phyloP scores from a whole-genome alignment of 441 rosid species.

The Melastoma candidum region DNA sequence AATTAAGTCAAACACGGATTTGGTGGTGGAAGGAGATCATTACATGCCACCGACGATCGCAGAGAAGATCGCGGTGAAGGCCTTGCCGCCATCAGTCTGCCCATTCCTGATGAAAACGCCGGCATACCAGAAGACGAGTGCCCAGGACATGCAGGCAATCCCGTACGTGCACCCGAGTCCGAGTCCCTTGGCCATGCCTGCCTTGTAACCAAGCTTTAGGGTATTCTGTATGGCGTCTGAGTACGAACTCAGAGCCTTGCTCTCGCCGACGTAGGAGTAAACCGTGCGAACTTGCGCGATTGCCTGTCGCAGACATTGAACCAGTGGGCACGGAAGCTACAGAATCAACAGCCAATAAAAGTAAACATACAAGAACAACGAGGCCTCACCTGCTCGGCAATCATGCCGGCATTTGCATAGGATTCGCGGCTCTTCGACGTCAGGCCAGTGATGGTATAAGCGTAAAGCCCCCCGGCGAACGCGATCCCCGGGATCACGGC shows the following conservation, averaged over 20 bases:
- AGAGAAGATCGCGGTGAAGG: conserved; percentile 96
- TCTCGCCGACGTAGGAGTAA: conserved; percentile 93
- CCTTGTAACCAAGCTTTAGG: conserved; percentile 91
- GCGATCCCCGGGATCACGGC: conserved; percentile 99
- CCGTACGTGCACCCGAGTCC: conserved; percentile 98
- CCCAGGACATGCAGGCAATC: conserved; percentile 99
- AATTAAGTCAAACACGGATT: background rate
- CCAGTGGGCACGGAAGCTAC: background rate
- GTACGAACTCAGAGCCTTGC: conserved; percentile 81
- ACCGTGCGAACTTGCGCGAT: conserved; percentile 97
- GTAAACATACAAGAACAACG: background rate
- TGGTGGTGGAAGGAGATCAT: conserved; percentile 8
- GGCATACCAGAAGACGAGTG: conserved; percentile 98
- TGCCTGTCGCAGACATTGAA: conserved; percentile 31
- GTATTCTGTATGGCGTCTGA: conserved; percentile 95
- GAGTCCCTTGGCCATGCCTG: conserved; percentile 99
- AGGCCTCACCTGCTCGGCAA: conserved; percentile 85
- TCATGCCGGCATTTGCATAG: conserved; percentile 89
- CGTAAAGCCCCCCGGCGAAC: conserved; percentile 96
- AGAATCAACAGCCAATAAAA: background rate
- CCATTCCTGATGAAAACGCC: conserved; percentile 95
- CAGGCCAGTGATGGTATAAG: conserved; percentile 92
- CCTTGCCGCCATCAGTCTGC: conserved; percentile 92
- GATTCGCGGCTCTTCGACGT: conserved; percentile 98
- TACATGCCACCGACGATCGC: conserved; percentile 99